A percentile compares a stretch with the other conserved stretches of the same genome.
phyloP scores from a whole-genome alignment of 768 basidiomycete genomes.

The Tylopilus balloui region DNA sequence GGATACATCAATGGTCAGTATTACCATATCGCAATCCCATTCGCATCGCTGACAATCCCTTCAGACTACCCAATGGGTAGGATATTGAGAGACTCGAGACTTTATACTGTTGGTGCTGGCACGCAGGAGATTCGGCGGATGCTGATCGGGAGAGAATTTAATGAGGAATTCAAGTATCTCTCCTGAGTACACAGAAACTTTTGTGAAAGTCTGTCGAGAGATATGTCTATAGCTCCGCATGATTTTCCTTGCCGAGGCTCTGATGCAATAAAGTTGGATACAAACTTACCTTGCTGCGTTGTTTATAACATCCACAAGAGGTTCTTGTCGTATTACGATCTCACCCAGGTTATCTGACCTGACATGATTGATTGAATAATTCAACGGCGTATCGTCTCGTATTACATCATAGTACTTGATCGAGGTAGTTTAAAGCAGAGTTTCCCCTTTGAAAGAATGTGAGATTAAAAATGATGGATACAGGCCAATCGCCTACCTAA shows the following conservation, averaged over 20 bases:
- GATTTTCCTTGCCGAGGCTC: neutral
- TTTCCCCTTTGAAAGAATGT: slow-evolving; percentile 28
- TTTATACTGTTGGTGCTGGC: slow-evolving; percentile 95
- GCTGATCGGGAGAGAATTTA: slow-evolving; percentile 93
- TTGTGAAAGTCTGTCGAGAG: neutral
- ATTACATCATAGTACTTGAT: slow-evolving; percentile 2
- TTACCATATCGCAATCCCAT: neutral
- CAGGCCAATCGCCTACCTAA: slow-evolving; percentile 50
- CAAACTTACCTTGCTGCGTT: neutral
- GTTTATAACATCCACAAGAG: neutral
- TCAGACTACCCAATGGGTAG: slow-evolving; percentile 88
- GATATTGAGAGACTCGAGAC: slow-evolving; percentile 77
- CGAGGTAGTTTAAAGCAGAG: slow-evolving; percentile 23
- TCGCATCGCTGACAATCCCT: neutral
- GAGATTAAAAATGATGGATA: slow-evolving; percentile 2
- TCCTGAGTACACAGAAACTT: neutral
- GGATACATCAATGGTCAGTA: slow-evolving; percentile 87
- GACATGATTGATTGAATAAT: neutral
- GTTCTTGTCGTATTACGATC: neutral
- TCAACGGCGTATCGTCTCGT: slow-evolving; percentile 1
- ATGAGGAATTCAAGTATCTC: slow-evolving; percentile 49
- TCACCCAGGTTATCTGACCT: no score
- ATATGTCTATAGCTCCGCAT: neutral
- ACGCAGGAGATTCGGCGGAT: slow-evolving; percentile 94
- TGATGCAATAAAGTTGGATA: neutral